A percentile compares a stretch with the other conserved stretches of the same genome.
These are phyloP conservation scores for Mycena sp. DNA, from an alignment of 1,284 basidiomycete species.

Conservation along the genomic window DNA sequence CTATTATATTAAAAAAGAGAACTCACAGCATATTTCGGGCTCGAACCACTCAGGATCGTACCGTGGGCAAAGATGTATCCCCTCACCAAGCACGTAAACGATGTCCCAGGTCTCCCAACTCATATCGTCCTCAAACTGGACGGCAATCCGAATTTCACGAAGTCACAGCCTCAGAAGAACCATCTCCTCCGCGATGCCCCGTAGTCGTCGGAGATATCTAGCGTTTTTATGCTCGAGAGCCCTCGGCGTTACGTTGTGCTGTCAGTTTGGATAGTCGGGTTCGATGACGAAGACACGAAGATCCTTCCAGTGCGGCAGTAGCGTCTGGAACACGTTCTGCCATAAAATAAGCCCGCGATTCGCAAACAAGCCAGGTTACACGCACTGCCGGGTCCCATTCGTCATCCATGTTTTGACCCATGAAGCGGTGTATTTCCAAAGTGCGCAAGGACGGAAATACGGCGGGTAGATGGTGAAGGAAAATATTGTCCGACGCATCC, in stretches of 20 bases:
- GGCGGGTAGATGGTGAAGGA: neutral
- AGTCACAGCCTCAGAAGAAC: conserved; percentile 3
- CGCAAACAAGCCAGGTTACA: no score
- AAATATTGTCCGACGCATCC: neutral
- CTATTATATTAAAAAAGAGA: no score
- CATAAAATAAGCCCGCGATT: no score
- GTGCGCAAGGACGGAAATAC: neutral
- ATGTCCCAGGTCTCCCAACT: conserved; percentile 1
- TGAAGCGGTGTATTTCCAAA: neutral
- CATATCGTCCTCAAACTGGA: neutral
- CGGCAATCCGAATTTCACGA: neutral
- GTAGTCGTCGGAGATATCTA: neutral
- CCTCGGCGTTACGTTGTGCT: no score
- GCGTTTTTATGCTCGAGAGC: no score
- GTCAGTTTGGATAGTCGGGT: no score
- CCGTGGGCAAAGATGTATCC: neutral
- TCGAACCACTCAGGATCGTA: no score
- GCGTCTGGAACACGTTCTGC: no score
- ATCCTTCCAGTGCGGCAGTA: no score
- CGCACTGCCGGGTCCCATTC: neutral
- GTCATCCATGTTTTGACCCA: neutral
- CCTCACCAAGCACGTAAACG: neutral
- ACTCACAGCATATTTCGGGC: no score
- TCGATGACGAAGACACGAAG: no score
- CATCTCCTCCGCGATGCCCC: neutral